Evolutionary conservation across 352 stramenopile species (phyloP), one percentile per base, ranked within the genome.

Genomic region (Globisporangium mamillatum): DNA sequence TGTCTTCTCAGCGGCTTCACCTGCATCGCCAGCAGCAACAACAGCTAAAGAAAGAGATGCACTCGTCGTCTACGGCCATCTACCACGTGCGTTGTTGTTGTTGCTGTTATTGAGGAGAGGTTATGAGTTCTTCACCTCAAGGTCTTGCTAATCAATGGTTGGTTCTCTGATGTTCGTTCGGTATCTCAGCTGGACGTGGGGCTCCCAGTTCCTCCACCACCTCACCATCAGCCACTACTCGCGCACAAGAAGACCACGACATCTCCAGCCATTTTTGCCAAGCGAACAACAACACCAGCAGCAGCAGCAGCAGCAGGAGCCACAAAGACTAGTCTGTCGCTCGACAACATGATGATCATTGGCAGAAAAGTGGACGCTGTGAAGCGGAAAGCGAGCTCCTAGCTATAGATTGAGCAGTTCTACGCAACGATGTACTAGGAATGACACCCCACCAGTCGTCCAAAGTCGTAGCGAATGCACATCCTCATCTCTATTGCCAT

Each of bases 281-380:
- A 41, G 44, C 59, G 54, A 24, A 8, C 56, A 50, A 10, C n/a
- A 0, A 20, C 34, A n/a, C 1, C 1, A n/a, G 0, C 44, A 22
- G 5, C 16, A 3, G 41, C 16, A 3, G 41, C 41, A 22, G 5
- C 16, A 3, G 44, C 18, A 10, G 18, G 16, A 20, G 22, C 41
- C 16, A 50, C 5, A 2, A 50, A 18, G 44, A 52, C 44, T n/a
- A 22, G 4, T 8, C 29, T 66, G 32, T 27, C 63, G 4, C 25
- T 34, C n/a, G 53, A 53, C 32, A 68, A 54, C 52, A 63, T 68
- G 63, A 18, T 56, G 63, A 63, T 68, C 52, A 62, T 68, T 25
- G 63, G 63, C 4, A 56, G 20, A 29, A 68, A 56, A 44, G 32
- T 68, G 18, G 12, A 68, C 27, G 29, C 60, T 16, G 38, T 18